phyloP scores from a whole-genome alignment of 2,329 filamentous ascomycete genomes.

The Scopulariopsis brevicaulis region DNA sequence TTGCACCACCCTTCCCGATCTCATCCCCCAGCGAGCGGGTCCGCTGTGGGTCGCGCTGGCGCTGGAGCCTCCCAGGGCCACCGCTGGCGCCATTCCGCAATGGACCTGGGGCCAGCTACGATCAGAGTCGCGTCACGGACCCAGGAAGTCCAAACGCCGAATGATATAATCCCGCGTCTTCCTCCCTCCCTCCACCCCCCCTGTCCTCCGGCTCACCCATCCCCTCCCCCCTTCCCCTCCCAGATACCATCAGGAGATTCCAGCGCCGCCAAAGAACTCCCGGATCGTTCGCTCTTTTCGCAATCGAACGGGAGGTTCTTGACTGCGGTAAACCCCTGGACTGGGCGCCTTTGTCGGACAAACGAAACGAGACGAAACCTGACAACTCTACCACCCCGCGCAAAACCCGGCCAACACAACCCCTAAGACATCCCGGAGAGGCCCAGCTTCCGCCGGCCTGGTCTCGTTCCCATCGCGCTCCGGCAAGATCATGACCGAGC shows the following conservation, averaged over 20 bases:
- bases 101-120: neutral
- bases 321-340: neutral
- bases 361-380: neutral
- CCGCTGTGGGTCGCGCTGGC: neutral
- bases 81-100: neutral
- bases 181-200: neutral
- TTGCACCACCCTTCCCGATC: neutral
- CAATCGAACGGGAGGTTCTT: neutral
- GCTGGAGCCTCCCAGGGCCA: neutral
- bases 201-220: neutral
- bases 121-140: neutral
- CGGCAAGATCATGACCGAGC: conserved; percentile 1
- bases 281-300: neutral
- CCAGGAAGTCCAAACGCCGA: neutral
- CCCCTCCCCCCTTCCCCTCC: neutral
- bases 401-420: neutral
- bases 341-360: neutral
- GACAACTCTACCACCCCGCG: neutral
- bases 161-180: neutral
- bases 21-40: neutral
- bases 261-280: neutral
- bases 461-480: neutral
- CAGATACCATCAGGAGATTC: too few relatives aligned
- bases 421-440: neutral
- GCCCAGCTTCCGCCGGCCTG: neutral